phyloP scores from a whole-genome alignment of 2,329 filamentous ascomycete genomes.

The Rhytidhysteron rufulum region DNA sequence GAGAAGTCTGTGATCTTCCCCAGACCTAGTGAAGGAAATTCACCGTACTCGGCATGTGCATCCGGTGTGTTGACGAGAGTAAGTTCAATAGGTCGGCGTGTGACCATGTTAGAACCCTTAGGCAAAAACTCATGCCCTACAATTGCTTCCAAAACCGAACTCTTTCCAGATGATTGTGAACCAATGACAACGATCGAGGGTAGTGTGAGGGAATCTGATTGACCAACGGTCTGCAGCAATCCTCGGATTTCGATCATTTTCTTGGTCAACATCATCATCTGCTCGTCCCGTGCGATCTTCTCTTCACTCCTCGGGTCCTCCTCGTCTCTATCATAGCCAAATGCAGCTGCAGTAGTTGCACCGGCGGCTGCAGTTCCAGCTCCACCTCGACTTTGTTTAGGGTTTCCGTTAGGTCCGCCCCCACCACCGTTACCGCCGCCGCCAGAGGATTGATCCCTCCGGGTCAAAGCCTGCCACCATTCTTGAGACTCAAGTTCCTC shows the following conservation, averaged over 20 bases:
- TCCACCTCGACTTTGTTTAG: slow-evolving; percentile 53
- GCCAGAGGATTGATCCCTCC: slow-evolving; percentile 36
- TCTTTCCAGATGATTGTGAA: slow-evolving; percentile 97
- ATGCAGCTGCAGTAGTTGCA: slow-evolving; percentile 68
- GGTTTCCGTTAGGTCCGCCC: slow-evolving; percentile 41
- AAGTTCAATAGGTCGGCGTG: slow-evolving; percentile 88
- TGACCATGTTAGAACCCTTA: slow-evolving; percentile 99
- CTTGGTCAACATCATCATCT: slow-evolving; percentile 99
- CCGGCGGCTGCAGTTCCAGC: slow-evolving; percentile 59
- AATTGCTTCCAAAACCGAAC: slow-evolving; percentile 92
- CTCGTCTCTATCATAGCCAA: slow-evolving; percentile 70
- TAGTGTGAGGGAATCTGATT: slow-evolving; percentile 81
- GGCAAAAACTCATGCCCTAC: slow-evolving; percentile 97
- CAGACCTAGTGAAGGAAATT: slow-evolving; percentile 88
- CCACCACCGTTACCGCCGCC: slow-evolving; percentile 35
- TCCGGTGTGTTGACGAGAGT: slow-evolving; percentile 94
- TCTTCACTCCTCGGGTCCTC: slow-evolving; percentile 60
- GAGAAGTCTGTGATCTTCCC: slow-evolving; percentile 89
- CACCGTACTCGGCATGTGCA: slow-evolving; percentile 82
- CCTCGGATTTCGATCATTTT: slow-evolving; percentile 99
- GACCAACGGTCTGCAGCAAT: slow-evolving; percentile 85
- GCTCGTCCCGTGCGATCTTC: slow-evolving; percentile 78
- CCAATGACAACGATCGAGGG: slow-evolving; percentile 99
- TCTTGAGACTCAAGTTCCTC: slow-evolving; percentile 67
- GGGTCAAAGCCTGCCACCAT: slow-evolving; percentile 74